Percentiles rank a stretch among this genome's conserved stretches.
Conservation (phyloP, 2,329 filamentous ascomycete species). For the Coniochaeta pulveracea region DNA sequence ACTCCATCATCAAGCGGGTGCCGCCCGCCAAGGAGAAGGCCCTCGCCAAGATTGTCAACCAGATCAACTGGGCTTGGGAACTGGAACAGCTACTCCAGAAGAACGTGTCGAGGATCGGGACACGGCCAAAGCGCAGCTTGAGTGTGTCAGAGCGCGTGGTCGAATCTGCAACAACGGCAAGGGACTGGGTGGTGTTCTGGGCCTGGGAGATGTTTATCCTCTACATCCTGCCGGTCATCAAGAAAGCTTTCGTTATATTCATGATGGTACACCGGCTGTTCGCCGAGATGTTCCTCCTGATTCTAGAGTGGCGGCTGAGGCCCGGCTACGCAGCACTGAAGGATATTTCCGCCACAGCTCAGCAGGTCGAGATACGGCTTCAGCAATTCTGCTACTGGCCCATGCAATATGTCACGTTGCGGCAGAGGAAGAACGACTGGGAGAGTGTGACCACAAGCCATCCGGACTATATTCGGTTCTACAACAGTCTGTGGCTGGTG, state of each 20-base stretch:
- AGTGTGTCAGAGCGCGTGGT: slow-evolving; percentile 93
- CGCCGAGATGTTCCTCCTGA: slow-evolving; percentile 65
- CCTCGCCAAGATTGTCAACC: slow-evolving; percentile 71
- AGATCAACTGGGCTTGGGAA: slow-evolving; percentile 94
- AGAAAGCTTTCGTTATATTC: slow-evolving; percentile 60
- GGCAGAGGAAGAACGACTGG: slow-evolving; percentile 86
- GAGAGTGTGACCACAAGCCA: slow-evolving; percentile 91
- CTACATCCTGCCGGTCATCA: slow-evolving; percentile 70
- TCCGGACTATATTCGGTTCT: slow-evolving; percentile 96
- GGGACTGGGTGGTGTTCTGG: slow-evolving; percentile 59
- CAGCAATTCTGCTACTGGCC: slow-evolving; percentile 99
- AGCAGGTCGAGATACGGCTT: slow-evolving; percentile 92
- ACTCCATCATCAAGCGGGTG: slow-evolving; percentile 68
- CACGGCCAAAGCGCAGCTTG: slow-evolving; percentile 68
- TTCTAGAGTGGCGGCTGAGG: slow-evolving; percentile 77
- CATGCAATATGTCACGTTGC: slow-evolving; percentile 84
- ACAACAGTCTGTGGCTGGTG: slow-evolving; percentile 96
- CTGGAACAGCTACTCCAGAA: slow-evolving; percentile 76
- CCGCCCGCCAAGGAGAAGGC: slow-evolving; percentile 75
- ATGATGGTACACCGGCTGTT: slow-evolving; percentile 70
- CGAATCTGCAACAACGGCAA: slow-evolving; percentile 79
- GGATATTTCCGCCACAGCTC: slow-evolving; percentile 90
- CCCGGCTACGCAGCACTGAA: slow-evolving; percentile 78
- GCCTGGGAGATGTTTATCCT: slow-evolving; percentile 60
- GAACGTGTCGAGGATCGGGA: slow-evolving; percentile 77